These are phyloP conservation scores for Cryomyces minteri DNA, from an alignment of 495 filamentous ascomycete species.

Conservation along the genomic window DNA sequence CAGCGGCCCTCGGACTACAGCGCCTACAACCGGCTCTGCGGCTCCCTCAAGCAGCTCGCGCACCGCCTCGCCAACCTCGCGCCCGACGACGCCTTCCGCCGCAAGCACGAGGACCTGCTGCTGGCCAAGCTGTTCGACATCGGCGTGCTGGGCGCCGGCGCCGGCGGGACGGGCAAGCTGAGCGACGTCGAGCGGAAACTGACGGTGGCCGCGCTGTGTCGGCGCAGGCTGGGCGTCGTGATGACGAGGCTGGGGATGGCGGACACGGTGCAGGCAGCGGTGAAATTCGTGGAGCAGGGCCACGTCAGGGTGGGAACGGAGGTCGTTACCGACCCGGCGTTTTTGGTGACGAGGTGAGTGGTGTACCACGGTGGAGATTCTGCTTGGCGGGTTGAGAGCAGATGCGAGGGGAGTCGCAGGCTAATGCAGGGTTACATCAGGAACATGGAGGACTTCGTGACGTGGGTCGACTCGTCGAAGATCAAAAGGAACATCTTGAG, in stretches of 20 bases:
- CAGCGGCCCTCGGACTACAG: conserved; percentile 70
- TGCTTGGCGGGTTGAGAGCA: neutral
- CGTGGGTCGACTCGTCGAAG: conserved; percentile 92
- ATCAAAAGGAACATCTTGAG: conserved; percentile 88
- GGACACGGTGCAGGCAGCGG: conserved; percentile 63
- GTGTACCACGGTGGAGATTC: neutral
- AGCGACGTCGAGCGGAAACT: conserved; percentile 72
- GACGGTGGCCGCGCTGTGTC: conserved; percentile 68
- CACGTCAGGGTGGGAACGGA: conserved; percentile 90
- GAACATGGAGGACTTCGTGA: conserved; percentile 92
- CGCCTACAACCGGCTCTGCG: conserved; percentile 77
- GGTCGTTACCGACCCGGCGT: conserved; percentile 72
- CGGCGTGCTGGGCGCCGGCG: conserved; percentile 46
- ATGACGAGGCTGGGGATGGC: conserved; percentile 83
- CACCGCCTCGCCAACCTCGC: conserved; percentile 64
- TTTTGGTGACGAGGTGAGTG: conserved; percentile 41
- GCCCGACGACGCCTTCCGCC: conserved; percentile 55
- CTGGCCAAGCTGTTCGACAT: conserved; percentile 82
- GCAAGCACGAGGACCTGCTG: conserved; percentile 63
- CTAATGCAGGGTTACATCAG: conserved; percentile 21
- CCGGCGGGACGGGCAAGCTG: conserved; percentile 37
- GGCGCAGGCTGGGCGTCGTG: conserved; percentile 64
- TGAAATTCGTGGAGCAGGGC: conserved; percentile 83
- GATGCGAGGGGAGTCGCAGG: neutral
- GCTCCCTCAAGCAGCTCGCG: conserved; percentile 70